Evolutionary conservation across 192 early-diverging fungal species (phyloP).

Genomic region (Geranomyces variabilis): DNA sequence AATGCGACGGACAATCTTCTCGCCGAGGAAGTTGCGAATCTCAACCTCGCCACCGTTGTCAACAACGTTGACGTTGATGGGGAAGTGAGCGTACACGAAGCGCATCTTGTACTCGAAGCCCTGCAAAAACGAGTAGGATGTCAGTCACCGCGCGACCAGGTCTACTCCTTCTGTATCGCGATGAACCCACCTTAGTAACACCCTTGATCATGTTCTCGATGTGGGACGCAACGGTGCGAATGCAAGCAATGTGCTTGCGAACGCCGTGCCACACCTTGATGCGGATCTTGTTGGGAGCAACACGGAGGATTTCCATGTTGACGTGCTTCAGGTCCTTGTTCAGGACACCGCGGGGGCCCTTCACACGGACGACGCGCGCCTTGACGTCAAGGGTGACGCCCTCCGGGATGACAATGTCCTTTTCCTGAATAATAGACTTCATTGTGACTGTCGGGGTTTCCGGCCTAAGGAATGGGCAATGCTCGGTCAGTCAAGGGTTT

Average conservation of each 20-base stretch:
- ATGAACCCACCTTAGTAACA: constrained; percentile 83
- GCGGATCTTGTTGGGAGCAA: constrained; percentile 70
- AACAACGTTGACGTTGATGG: constrained; percentile 92
- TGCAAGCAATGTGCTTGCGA: constrained; percentile 98
- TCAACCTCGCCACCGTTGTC: constrained; percentile 78
- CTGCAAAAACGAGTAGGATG: constrained; percentile 19
- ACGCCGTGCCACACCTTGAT: constrained; percentile 93
- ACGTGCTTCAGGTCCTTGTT: constrained; percentile 91
- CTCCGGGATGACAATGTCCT: constrained; percentile 87
- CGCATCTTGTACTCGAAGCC: constrained; percentile 99
- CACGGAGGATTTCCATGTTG: constrained; percentile 85
- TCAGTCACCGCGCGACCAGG: too few relatives aligned
- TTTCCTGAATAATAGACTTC: constrained; percentile 91
- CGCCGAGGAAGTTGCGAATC: constrained; percentile 99
- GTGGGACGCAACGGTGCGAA: constrained; percentile 94
- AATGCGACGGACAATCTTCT: constrained; percentile 89
- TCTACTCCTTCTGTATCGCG: too few relatives aligned
- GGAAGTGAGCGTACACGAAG: constrained; percentile 99
- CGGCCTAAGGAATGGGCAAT: constrained; percentile 18
- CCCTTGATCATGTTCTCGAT: constrained; percentile 97
- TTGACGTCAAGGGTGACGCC: constrained; percentile 83
- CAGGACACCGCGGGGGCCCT: constrained; percentile 89
- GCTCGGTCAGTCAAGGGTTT: not conserved
- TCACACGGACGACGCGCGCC: constrained; percentile 84
- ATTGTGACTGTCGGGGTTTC: constrained; percentile 52